phyloP scores from a whole-genome alignment of 164 flowering plant genomes.

The Magnolia kwangsiensis region DNA sequence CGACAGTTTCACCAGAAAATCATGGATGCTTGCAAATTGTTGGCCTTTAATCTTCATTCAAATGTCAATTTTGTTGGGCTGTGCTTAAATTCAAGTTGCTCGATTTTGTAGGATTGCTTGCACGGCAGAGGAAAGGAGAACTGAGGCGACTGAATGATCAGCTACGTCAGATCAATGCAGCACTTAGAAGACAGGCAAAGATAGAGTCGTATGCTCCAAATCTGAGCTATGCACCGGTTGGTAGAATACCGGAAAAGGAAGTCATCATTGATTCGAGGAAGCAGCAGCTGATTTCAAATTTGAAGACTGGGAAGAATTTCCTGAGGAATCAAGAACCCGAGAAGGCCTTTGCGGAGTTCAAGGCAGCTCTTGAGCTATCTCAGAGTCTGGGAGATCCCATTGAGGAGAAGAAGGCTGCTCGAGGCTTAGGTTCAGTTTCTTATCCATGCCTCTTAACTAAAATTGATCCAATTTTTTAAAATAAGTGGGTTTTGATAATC shows the following conservation, averaged over 20 bases:
- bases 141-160: slow-evolving; percentile 73
- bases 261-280: slow-evolving; percentile 75
- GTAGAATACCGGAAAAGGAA: slow-evolving; percentile 62
- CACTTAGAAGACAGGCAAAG: slow-evolving; percentile 93
- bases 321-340: slow-evolving; percentile 79
- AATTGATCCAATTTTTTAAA: too few species aligned
- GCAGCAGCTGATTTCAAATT: slow-evolving; percentile 56
- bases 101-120: slow-evolving; percentile 64
- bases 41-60: not conserved
- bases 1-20: not conserved
- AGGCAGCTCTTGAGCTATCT: slow-evolving; percentile 80
- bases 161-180: slow-evolving; percentile 89
- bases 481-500: not conserved
- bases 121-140: slow-evolving; percentile 86
- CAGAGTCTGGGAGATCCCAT: slow-evolving; percentile 63
- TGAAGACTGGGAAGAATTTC: slow-evolving; percentile 76
- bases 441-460: not conserved
- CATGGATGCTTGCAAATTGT: not conserved
- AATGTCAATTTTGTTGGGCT: not conserved
- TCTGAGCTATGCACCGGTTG: slow-evolving; percentile 90
- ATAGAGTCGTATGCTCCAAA: slow-evolving; percentile 94
- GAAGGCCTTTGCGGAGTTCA: slow-evolving; percentile 69
- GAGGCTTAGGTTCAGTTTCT: slow-evolving; percentile 75
- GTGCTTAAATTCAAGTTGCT: not conserved
- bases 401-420: slow-evolving; percentile 93